A percentile compares a stretch with the other conserved stretches of the same genome.
These are phyloP conservation scores for Dryas drummondii DNA, from an alignment of 306 rosid species.

Conservation along the genomic window DNA sequence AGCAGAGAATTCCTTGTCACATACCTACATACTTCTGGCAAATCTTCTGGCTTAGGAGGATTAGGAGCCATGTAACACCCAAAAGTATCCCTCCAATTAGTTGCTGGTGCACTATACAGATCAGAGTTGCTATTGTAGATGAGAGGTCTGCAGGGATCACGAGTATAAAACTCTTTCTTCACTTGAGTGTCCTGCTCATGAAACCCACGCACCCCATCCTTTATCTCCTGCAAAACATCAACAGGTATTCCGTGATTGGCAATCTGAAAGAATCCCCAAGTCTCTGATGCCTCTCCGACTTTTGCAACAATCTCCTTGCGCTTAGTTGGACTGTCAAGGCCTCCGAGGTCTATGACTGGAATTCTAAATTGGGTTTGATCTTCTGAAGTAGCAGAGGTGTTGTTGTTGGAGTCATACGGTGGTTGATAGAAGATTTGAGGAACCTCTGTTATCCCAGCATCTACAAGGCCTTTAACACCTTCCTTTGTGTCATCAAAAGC, in stretches of 20 bases:
- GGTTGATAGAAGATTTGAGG: slow-evolving; percentile 40
- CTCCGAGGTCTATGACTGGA: slow-evolving; percentile 44
- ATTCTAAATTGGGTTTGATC: not conserved
- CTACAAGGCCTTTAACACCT: slow-evolving; percentile 67
- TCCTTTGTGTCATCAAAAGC: slow-evolving; percentile 39
- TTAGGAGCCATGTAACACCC: too few relatives aligned
- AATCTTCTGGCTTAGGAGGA: too few relatives aligned
- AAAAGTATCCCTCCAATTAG: too few relatives aligned
- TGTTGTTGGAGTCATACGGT: too few relatives aligned
- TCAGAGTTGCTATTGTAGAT: slow-evolving; percentile 36
- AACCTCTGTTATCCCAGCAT: slow-evolving; percentile 46
- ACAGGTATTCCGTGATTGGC: slow-evolving; percentile 42
- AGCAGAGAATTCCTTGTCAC: too few relatives aligned
- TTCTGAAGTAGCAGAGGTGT: not conserved
- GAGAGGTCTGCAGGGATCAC: slow-evolving; percentile 20
- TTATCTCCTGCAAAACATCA: slow-evolving; percentile 37
- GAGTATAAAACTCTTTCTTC: slow-evolving; percentile 33
- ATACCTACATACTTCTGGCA: too few relatives aligned
- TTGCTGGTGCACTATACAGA: slow-evolving; percentile 13
- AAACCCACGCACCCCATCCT: slow-evolving; percentile 34
- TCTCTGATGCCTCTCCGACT: slow-evolving; percentile 36
- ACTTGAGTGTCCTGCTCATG: slow-evolving; percentile 35
- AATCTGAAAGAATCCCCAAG: slow-evolving; percentile 45
- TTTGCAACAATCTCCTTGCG: slow-evolving; percentile 25
- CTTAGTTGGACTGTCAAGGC: slow-evolving; percentile 2